A percentile compares a stretch with the other conserved stretches of the same genome.
Evolutionary conservation across 1,284 basidiomycete genomes (phyloP).

Genomic region (Peniophora sp.): DNA sequence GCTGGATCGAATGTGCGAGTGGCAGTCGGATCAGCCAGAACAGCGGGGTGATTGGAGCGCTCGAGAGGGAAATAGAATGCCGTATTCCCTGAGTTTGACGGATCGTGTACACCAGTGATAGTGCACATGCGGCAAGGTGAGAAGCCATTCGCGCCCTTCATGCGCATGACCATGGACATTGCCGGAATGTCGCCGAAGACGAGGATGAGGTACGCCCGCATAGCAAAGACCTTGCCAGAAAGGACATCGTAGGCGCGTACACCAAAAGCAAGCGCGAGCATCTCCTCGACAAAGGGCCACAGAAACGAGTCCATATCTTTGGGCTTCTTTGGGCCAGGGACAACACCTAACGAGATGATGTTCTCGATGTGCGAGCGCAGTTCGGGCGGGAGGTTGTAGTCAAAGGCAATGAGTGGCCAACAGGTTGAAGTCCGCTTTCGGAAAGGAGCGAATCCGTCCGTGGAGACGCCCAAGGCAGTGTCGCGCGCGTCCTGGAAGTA

Average conservation of each 20-base stretch:
- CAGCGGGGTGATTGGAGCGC: slow-evolving; percentile 1
- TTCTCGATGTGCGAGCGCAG: slow-evolving; percentile 22
- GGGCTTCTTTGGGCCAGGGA: slow-evolving; percentile 36
- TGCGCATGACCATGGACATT: slow-evolving; percentile 31
- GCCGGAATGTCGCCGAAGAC: slow-evolving; percentile 40
- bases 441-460: slow-evolving; percentile 32
- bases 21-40: too few relatives aligned
- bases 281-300: slow-evolving; percentile 28
- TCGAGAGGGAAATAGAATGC: slow-evolving; percentile 18
- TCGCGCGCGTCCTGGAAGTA: slow-evolving; percentile 20
- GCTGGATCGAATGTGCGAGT: slow-evolving; percentile 21
- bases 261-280: slow-evolving; percentile 26
- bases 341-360: slow-evolving; percentile 28
- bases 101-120: slow-evolving; percentile 27
- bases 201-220: slow-evolving; percentile 31
- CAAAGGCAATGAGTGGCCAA: slow-evolving; percentile 35
- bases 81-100: slow-evolving; percentile 7
- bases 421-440: slow-evolving; percentile 25
- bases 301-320: slow-evolving; percentile 33
- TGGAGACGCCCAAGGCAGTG: slow-evolving; percentile 21
- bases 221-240: slow-evolving; percentile 17
- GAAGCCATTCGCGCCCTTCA: slow-evolving; percentile 39
- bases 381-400: slow-evolving; percentile 33
- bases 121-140: slow-evolving; percentile 36
- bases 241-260: slow-evolving; percentile 25